phyloP scores from a whole-genome alignment of 1,139 yeast genomes.

The Blastobotrys buckinghamii region DNA sequence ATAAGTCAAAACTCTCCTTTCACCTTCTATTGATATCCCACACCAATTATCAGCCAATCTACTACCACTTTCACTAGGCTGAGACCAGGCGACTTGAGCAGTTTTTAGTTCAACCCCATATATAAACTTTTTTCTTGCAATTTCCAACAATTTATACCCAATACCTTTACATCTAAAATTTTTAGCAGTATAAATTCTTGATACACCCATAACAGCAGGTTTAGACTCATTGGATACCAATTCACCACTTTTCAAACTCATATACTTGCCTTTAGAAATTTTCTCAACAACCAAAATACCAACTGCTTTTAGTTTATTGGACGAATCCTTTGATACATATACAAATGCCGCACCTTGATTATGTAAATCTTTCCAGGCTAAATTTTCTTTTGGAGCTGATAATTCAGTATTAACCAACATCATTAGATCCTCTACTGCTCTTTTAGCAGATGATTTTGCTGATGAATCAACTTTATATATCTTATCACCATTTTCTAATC shows the following conservation, averaged over 20 bases:
- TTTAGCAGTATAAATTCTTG: conserved; percentile 59
- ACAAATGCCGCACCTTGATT: conserved; percentile 39
- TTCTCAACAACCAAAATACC: conserved; percentile 48
- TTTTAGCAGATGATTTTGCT: conserved; percentile 27
- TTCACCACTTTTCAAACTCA: conserved; percentile 35
- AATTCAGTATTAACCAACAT: conserved; percentile 53
- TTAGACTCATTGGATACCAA: conserved; percentile 32
- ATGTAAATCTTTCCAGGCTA: conserved; percentile 38
- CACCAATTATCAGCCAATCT: conserved; percentile 40
- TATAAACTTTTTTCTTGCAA: conserved; percentile 40
- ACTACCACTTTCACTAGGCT: conserved; percentile 61
- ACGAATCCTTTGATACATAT: conserved; percentile 35
- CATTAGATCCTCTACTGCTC: conserved; percentile 37
- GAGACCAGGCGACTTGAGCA: conserved; percentile 57
- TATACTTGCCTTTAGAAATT: conserved; percentile 40
- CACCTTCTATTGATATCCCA: conserved; percentile 1
- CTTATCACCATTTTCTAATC: neutral
- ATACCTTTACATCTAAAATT: conserved; percentile 49
- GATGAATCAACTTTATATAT: conserved; percentile 27
- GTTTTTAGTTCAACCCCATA: conserved; percentile 46
- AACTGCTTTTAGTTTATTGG: conserved; percentile 33
- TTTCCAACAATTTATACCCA: conserved; percentile 41
- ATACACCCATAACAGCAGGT: conserved; percentile 44
- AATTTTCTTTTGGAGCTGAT: conserved; percentile 51
- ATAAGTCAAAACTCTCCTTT: conserved; percentile 9